These are phyloP conservation scores for Penicillium sumatraense DNA, from an alignment of 2,329 filamentous ascomycete genomes.

Conservation along the genomic window DNA sequence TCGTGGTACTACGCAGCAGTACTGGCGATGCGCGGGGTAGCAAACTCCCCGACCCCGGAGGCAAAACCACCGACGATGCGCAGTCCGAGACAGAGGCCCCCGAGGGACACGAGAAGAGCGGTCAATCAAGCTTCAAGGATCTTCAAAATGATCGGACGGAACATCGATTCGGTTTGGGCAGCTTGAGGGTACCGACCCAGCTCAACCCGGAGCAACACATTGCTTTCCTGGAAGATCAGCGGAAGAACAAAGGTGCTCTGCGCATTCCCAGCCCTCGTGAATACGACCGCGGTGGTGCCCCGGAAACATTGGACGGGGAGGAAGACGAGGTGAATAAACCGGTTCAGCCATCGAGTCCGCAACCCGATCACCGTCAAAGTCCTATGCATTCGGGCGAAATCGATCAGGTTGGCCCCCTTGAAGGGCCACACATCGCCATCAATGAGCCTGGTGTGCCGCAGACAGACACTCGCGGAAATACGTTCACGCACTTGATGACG, in stretches of 20 bases:
- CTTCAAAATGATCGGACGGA: slow-evolving; percentile 15
- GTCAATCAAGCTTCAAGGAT: slow-evolving; percentile 20
- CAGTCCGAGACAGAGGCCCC: slow-evolving; percentile 31
- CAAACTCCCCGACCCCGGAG: slow-evolving; percentile 22
- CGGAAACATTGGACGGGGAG: slow-evolving; percentile 61
- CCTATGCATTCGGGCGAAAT: slow-evolving; percentile 23
- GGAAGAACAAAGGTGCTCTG: slow-evolving; percentile 74
- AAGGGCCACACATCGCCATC: slow-evolving; percentile 51
- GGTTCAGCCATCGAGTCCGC: slow-evolving; percentile 27
- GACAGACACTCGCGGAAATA: slow-evolving; percentile 38
- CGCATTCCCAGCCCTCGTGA: slow-evolving; percentile 92
- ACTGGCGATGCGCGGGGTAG: slow-evolving; percentile 33
- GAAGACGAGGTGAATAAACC: slow-evolving; percentile 37
- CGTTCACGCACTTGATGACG: slow-evolving; percentile 45
- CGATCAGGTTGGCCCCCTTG: slow-evolving; percentile 31
- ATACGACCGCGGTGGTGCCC: slow-evolving; percentile 79
- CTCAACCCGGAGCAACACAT: slow-evolving; percentile 77
- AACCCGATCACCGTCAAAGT: slow-evolving; percentile 23
- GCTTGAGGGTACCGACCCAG: slow-evolving; percentile 57
- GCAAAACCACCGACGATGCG: slow-evolving; percentile 14
- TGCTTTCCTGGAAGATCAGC: slow-evolving; percentile 82
- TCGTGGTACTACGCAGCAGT: slow-evolving; percentile 43
- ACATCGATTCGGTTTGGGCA: slow-evolving; percentile 56
- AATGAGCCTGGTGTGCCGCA: slow-evolving; percentile 49
- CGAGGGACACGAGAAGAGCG: slow-evolving; percentile 25